Conservation (phyloP, 164 flowering plant genomes). For the Berberis thunbergii region DNA sequence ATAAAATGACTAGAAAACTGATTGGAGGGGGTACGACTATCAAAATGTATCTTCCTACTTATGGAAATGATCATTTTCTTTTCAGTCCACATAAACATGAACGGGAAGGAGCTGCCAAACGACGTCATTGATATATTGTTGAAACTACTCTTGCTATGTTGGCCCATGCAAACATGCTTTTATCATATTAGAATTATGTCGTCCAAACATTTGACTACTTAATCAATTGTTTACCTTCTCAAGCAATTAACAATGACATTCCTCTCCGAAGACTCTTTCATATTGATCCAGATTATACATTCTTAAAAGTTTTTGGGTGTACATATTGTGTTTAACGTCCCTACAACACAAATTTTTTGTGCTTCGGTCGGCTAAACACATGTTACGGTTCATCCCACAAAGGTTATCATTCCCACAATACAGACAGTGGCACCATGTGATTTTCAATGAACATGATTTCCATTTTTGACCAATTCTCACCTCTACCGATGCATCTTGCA, state of each 20-base stretch:
- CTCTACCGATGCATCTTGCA: too few relatives aligned
- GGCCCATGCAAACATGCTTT: not conserved
- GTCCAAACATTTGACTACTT: not conserved
- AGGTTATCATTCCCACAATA: too few relatives aligned
- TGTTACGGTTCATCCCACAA: too few relatives aligned
- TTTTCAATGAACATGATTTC: too few relatives aligned
- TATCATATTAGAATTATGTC: not conserved
- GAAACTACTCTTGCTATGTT: not conserved
- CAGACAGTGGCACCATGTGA: too few relatives aligned
- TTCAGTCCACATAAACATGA: not conserved
- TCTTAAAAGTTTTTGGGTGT: not conserved
- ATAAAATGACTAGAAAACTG: not conserved
- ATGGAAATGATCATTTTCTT: not conserved
- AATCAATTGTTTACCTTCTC: not conserved
- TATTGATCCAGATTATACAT: not conserved
- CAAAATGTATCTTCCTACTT: slow-evolving; percentile 4
- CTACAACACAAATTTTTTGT: too few relatives aligned
- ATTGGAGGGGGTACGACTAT: not conserved
- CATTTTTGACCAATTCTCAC: too few relatives aligned
- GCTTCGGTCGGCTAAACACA: too few relatives aligned
- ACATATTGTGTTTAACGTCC: not conserved
- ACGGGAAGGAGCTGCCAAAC: not conserved
- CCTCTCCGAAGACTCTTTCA: not conserved
- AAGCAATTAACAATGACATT: not conserved
- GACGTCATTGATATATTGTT: not conserved